Conservation (phyloP, 306 rosid genomes). For the Elaeagnus macrophylla region DNA sequence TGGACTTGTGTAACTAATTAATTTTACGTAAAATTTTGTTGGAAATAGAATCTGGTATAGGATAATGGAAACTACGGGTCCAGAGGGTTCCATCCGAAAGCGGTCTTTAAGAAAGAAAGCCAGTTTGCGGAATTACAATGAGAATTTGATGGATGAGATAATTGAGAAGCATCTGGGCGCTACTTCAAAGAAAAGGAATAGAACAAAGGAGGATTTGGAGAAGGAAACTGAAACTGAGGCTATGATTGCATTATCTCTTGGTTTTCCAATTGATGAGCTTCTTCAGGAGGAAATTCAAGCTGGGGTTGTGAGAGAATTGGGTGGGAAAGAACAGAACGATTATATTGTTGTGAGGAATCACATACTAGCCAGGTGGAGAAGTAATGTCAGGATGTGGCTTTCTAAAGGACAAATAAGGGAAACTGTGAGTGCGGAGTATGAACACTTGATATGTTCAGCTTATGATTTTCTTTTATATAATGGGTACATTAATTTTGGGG, state of each 20-base stretch:
- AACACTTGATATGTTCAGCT: conserved; percentile 66
- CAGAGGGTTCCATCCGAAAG: conserved; percentile 39
- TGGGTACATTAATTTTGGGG: conserved; percentile 89
- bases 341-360: conserved; percentile 89
- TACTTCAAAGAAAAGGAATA: conserved; percentile 48
- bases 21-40: conserved; percentile 8
- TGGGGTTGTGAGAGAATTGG: conserved; percentile 65
- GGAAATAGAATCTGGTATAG: conserved; percentile 3
- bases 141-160: conserved; percentile 70
- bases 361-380: conserved; percentile 80
- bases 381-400: conserved; percentile 68
- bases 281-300: conserved; percentile 72
- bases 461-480: conserved; percentile 65
- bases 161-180: conserved; percentile 62
- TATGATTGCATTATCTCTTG: conserved; percentile 78
- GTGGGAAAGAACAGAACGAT: conserved; percentile 91
- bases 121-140: conserved; percentile 48
- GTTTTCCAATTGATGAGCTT: conserved; percentile 77
- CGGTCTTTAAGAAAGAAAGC: conserved; percentile 63
- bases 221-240: conserved; percentile 90
- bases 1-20: conserved; percentile 7
- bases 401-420: conserved; percentile 63
- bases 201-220: conserved; percentile 56
- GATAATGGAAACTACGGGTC: conserved; percentile 44
- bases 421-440: conserved; percentile 67